Base-by-base conservation (phyloP, 345 rosid genomes). In the Dipteronia sinensis region DNA sequence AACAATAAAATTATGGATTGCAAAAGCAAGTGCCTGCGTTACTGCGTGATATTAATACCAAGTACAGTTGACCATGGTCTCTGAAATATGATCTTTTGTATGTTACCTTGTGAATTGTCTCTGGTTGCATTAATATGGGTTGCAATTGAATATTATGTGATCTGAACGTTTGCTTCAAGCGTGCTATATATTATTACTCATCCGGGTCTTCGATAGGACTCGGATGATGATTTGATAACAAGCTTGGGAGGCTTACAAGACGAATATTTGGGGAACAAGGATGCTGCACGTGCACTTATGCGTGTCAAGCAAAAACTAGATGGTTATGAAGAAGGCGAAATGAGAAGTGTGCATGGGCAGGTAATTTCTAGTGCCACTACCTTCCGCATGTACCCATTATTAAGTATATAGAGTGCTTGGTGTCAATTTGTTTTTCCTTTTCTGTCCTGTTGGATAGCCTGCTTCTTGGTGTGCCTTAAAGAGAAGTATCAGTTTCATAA, bases 311-410 rank as follows among this genome's bases (percentile, higher is more conserved):
- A 94, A 82, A 96, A 96, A 82, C 90, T 94, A 47, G 99, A 96
- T 82, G 99, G 99, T 51, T 96, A 96, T 69, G 99, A 96, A 80
- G 99, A 85, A 76, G 99, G 98, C 65, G 99, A 92, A 89, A 81
- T 88, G 89, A 91, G 97, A 86, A 94, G 99, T 75, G 84, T 89
- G 44, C 91, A 96, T 73, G 98, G 99, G 74, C 98, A 94, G 98
- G 99, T 94, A 86, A 62, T n/a, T 49, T 72, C 76, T 61, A 44
- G 23, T 15, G 17, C 44, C 62, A 46, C 13, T 69, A 29, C 51
- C 74, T 38, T 70, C 7, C 8, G 1, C 58, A 19, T 38, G 40
- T 44, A 64, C 49, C 19, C 6, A 0, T 2, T n/a, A 3, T 49
- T n/a, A 27, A 15, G 4, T 56, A 38, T 15, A 1, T 56, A 38